phyloP scores from a whole-genome alignment of 345 rosid species.

The Litchi chinensis region DNA sequence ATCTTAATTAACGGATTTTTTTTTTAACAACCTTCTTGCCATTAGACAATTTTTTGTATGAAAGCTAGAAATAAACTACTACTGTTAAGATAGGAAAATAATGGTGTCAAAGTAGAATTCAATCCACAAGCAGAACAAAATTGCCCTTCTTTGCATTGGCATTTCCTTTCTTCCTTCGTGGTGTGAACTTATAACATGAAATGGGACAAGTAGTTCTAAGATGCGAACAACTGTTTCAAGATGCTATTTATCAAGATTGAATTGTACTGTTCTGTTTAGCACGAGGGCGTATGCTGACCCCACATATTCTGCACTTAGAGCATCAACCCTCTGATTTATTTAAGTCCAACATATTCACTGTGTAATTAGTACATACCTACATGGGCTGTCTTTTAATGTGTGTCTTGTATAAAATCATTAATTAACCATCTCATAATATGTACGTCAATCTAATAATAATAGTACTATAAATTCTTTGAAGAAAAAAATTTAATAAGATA shows the following conservation, averaged over 20 bases:
- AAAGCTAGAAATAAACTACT: too few relatives aligned
- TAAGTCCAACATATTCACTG: background rate
- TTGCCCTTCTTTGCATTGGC: constrained; percentile 3
- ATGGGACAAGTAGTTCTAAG: background rate
- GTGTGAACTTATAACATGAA: constrained; percentile 1
- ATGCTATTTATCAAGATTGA: background rate
- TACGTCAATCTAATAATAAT: too few relatives aligned
- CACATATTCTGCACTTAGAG: background rate
- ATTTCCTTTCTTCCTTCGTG: constrained; percentile 27
- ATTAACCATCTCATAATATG: too few relatives aligned
- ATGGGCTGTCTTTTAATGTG: background rate
- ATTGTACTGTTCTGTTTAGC: background rate
- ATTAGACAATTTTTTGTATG: too few relatives aligned
- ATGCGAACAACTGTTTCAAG: background rate
- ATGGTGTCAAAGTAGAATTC: too few relatives aligned
- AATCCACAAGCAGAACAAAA: too few relatives aligned
- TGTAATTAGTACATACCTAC: background rate
- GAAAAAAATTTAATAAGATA: too few relatives aligned
- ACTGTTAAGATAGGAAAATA: too few relatives aligned
- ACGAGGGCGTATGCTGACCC: background rate
- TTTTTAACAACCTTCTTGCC: too few relatives aligned
- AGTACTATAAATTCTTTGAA: too few relatives aligned
- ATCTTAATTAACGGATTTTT: too few relatives aligned
- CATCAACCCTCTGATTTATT: background rate
- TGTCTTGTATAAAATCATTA: background rate